Base-by-base conservation (phyloP, 2,329 filamentous ascomycete species). In the Fragosphaeria purpurea region DNA sequence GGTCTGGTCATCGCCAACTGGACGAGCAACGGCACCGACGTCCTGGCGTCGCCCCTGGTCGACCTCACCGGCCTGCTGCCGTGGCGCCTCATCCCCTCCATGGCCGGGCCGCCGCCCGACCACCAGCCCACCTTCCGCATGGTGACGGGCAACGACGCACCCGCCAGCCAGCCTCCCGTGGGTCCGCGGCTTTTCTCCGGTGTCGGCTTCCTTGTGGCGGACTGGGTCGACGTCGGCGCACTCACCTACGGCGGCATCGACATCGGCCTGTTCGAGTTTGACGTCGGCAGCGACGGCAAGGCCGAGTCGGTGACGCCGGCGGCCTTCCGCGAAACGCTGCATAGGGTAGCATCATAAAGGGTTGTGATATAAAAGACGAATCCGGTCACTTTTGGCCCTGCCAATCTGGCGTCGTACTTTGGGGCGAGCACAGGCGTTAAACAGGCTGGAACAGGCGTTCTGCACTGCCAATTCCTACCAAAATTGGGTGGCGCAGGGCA, bases 11-110 rank as follows among this genome's bases (percentile, higher is more conserved):
- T 75, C 9, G 55, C 61, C 7, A 56, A 59, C 38, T 74, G 69
- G 64, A 56, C 62, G 11, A 63, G 71, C 39, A 67, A 67, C 8
- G 69, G 67, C 3, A 66, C 69, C 33, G 64, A 73, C 46, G 62
- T 72, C 0, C 55, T 70, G 0, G 53, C 57, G 1, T 51, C 48
- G 11, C 22, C 39, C 1, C 33, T 53, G 6, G 43, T n/a, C 30
- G 49, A 65, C 33, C 46, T 39, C 22, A n/a, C 42, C 3, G 52
- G 52, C 13, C 39, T 12, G 3, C 46, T 8, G 7, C 48, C 52
- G 1, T 53, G 47, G 46, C 52, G 52, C 4, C 48, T 53, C 10
- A 43, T 53, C 35, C 47, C 47, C 5, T 44, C 47, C 5, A 33
- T 40, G 7, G 6, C 11, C 4, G n/a, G n/a, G n/a, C 11, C 32